Conservation (phyloP, 805 yeast species). For the Huiozyma naganishii region DNA sequence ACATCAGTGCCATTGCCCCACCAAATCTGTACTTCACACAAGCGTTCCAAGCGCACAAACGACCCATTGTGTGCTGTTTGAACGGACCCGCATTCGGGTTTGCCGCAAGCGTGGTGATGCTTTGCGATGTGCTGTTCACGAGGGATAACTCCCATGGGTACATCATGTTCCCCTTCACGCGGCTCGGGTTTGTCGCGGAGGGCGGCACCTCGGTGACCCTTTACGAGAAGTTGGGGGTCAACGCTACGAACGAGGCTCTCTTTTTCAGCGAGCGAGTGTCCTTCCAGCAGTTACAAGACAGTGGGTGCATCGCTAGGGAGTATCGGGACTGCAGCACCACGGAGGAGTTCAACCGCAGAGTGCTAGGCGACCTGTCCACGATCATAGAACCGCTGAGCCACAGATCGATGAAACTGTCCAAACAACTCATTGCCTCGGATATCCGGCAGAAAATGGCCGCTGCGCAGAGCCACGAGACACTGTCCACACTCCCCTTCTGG, state of each 20-base stretch:
- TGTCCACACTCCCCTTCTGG: slow-evolving; percentile 21
- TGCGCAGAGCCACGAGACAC: slow-evolving; percentile 15
- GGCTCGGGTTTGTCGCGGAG: slow-evolving; percentile 73
- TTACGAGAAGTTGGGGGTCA: slow-evolving; percentile 59
- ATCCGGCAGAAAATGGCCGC: slow-evolving; percentile 3
- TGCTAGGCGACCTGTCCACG: background rate
- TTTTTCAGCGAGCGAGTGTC: slow-evolving; percentile 53
- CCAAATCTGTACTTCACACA: slow-evolving; percentile 60
- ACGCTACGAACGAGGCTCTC: slow-evolving; percentile 63
- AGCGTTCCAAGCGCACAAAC: slow-evolving; percentile 55
- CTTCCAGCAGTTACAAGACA: background rate
- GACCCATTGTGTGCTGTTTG: slow-evolving; percentile 58
- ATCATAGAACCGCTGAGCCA: background rate
- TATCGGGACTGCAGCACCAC: background rate
- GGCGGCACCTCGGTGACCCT: slow-evolving; percentile 65
- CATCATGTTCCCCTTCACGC: slow-evolving; percentile 66
- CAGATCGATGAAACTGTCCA: too few species aligned
- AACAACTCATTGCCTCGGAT: background rate
- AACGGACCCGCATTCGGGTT: slow-evolving; percentile 87
- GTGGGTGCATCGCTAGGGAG: background rate
- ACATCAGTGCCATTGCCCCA: slow-evolving; percentile 45
- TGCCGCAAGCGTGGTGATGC: slow-evolving; percentile 55
- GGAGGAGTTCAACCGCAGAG: background rate
- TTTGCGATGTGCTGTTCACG: slow-evolving; percentile 67
- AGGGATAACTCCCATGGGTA: slow-evolving; percentile 39